Evolutionary conservation across 768 basidiomycete species (phyloP).

Genomic region (Leucocoprinus sp.): DNA sequence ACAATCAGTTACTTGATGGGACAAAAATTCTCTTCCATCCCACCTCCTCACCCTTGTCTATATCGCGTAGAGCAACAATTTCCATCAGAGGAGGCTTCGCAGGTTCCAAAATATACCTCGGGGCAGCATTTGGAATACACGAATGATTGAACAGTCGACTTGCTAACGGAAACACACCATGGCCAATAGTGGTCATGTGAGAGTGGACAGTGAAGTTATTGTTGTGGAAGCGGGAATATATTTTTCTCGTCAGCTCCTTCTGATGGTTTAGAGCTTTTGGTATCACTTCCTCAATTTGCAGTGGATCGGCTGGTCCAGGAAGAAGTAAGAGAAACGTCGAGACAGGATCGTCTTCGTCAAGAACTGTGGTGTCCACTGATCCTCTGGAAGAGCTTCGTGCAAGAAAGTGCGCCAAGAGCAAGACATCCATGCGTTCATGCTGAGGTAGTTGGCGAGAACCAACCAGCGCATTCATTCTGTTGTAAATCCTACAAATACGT

Average conservation of each 20-base stretch:
- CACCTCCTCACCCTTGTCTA: constrained; percentile 60
- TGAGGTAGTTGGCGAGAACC: constrained; percentile 39
- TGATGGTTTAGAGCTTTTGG: constrained; percentile 23
- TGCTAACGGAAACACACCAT: constrained; percentile 70
- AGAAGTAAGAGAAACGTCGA: constrained; percentile 36
- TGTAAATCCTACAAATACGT: constrained; percentile 56
- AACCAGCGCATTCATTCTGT: constrained; percentile 35
- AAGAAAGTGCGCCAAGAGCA: constrained; percentile 57
- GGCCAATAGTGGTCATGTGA: constrained; percentile 59
- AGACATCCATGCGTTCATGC: constrained; percentile 51
- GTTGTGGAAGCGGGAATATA: constrained; percentile 64
- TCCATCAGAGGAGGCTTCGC: constrained; percentile 45
- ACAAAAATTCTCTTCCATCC: constrained; percentile 5
- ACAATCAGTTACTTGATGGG: constrained; percentile 2
- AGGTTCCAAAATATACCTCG: constrained; percentile 43
- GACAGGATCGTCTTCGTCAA: constrained; percentile 19
- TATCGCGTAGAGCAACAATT: constrained; percentile 52
- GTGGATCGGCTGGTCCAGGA: background rate
- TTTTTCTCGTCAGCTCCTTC: constrained; percentile 19
- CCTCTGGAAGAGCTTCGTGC: constrained; percentile 26
- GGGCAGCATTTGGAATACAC: constrained; percentile 64
- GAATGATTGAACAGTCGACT: constrained; percentile 83
- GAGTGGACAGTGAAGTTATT: constrained; percentile 78
- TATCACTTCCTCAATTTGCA: background rate
- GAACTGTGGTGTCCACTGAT: constrained; percentile 12